Percentiles rank a stretch among this genome's conserved stretches.
Conservation (phyloP, 768 basidiomycete genomes). For the Amanita inopinata region DNA sequence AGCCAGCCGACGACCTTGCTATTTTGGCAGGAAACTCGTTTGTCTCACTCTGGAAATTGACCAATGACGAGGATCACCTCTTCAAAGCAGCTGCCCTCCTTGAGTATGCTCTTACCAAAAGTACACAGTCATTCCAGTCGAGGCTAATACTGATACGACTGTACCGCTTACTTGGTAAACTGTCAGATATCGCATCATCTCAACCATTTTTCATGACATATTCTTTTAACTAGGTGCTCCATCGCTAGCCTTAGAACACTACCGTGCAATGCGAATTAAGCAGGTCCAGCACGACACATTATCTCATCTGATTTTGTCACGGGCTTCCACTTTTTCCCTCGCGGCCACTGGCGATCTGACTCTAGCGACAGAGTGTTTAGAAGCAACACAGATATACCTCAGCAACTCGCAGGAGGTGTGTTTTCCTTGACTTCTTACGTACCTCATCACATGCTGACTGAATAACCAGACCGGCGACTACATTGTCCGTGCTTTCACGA, state of each 20-base stretch:
- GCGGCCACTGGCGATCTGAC: conserved; percentile 71
- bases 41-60: conserved; percentile 52
- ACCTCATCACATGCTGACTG: conserved; percentile 2
- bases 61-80: conserved; percentile 47
- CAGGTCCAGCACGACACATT: conserved; percentile 87
- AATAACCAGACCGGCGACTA: conserved; percentile 76
- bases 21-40: conserved; percentile 64
- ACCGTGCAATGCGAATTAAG: conserved; percentile 67
- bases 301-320: conserved; percentile 71
- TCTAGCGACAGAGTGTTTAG: conserved; percentile 64
- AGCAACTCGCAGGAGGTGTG: conserved; percentile 71
- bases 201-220: background rate
- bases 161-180: conserved; percentile 73
- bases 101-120: conserved; percentile 63
- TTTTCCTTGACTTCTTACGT: background rate
- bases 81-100: conserved; percentile 55
- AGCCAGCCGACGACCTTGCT: conserved; percentile 80
- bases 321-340: conserved; percentile 71
- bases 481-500: conserved; percentile 65
- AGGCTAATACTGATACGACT: conserved; percentile 70
- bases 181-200: background rate
- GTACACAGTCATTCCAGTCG: conserved; percentile 73
- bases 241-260: conserved; percentile 67
- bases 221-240: conserved; percentile 49
- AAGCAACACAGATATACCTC: conserved; percentile 73